phyloP scores from a whole-genome alignment of 2,329 filamentous ascomycete species.

The Fusarium drepaniforme region DNA sequence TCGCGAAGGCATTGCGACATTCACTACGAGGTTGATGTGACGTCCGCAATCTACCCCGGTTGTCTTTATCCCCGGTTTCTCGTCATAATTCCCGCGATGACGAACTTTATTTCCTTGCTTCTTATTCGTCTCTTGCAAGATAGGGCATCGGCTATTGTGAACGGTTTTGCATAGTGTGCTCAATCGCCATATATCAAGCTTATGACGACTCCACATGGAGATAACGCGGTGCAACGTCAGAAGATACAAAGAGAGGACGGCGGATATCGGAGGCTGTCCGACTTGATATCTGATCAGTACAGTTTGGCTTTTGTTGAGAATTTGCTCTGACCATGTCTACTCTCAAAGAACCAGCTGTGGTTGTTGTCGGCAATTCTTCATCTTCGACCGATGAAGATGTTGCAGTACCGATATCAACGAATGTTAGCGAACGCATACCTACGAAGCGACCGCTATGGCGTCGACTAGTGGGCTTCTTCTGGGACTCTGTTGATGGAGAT shows the following conservation, averaged over 20 bases:
- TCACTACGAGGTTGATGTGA: conserved; percentile 1
- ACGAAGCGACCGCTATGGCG: neutral
- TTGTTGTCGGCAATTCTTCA: neutral
- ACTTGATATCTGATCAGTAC: neutral
- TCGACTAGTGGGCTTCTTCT: neutral
- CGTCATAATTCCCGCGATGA: conserved; percentile 1
- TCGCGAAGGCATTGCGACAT: conserved; percentile 7
- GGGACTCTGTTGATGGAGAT: neutral
- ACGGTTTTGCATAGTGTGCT: neutral
- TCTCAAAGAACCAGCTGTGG: neutral
- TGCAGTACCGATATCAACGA: neutral
- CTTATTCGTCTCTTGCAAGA: neutral
- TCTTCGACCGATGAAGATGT: conserved; percentile 1
- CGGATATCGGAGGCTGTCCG: neutral
- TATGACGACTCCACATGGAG: conserved; percentile 3
- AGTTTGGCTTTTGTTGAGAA: neutral
- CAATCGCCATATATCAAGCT: conserved; percentile 10
- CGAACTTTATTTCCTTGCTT: neutral
- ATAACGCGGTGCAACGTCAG: neutral
- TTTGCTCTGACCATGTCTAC: neutral
- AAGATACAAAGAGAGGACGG: neutral
- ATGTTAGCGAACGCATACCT: neutral
- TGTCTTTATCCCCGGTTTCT: neutral
- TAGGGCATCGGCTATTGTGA: neutral
- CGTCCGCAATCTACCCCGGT: neutral